Base-by-base conservation (phyloP, 2,329 filamentous ascomycete genomes). In the Teratosphaeria viscida region DNA sequence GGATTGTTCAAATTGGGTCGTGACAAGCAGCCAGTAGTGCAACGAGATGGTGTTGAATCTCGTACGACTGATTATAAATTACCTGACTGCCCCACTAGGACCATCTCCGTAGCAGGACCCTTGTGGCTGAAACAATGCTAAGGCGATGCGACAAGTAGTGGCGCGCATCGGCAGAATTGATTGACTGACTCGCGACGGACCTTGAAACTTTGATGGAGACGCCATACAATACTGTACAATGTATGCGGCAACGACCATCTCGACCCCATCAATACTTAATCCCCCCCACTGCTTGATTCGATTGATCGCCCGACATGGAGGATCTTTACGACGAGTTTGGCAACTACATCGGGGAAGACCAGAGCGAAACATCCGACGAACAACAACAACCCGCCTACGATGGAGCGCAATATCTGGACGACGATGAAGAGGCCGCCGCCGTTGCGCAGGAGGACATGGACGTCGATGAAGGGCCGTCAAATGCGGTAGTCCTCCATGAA, bases 301-400 rank as follows among this genome's bases (percentile, higher is more conserved):
- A n/a, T 53, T n/a, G 14, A 49, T 58, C 56, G 47, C 47, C 61
- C 61, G 63, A 64, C 71, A 77, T 96, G 91, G 92, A 96, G 80
- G 92, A 96, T 76, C 85, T 96, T 68, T 96, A 97, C 75, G 92
- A 97, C 78, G 92, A 97, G 90, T 97, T 97, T 78, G 92, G 92
- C 71, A 97, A 97, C 79, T 97, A 94, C 77, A 96, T 97, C 73
- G 94, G 94, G 72, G 94, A 96, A 76, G 90, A 90, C 70, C 87
- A 86, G 73, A 88, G 88, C 74, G 94, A 90, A 60, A 87, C 89
- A 71, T 92, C 92, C 70, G 92, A 90, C 68, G 85, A 90, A 72
- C 43, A 49, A 23, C 43, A 49, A 49, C 39, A 55, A 4, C 39
- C 58, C 19, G 85, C 87, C 73, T 85, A 85, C 61, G 84, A 83